Conservation (phyloP, 2,329 filamentous ascomycete species). For the Chrysoporthe puriensis region DNA sequence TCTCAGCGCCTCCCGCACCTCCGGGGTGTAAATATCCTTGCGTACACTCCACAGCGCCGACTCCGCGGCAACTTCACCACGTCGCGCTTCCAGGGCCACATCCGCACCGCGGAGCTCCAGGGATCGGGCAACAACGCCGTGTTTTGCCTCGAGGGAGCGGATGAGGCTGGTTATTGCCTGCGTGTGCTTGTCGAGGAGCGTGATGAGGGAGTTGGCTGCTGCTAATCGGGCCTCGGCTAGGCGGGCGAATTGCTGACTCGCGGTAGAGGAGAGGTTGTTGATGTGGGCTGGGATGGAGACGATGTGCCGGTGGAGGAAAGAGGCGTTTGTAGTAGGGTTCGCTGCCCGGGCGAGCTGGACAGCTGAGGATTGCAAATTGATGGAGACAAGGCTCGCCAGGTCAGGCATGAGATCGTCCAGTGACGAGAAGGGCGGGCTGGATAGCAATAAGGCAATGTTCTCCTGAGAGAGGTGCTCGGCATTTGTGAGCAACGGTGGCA, state of each 20-base stretch:
- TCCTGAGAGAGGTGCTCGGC: conserved; percentile 42
- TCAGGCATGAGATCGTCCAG: conserved; percentile 53
- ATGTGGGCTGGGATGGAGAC: conserved; percentile 50
- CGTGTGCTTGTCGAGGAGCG: conserved; percentile 46
- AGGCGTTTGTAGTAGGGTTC: conserved; percentile 55
- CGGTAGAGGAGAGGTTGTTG: conserved; percentile 40
- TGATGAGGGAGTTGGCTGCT: conserved; percentile 42
- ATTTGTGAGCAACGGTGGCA: conserved; percentile 53
- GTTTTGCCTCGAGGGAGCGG: conserved; percentile 58
- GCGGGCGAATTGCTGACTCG: conserved; percentile 37
- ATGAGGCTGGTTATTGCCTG: conserved; percentile 47
- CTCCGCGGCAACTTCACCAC: conserved; percentile 44
- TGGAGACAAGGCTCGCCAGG: conserved; percentile 52
- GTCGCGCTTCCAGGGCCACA: conserved; percentile 48
- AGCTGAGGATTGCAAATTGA: conserved; percentile 53
- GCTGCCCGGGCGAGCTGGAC: conserved; percentile 52
- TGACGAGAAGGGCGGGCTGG: conserved; percentile 52
- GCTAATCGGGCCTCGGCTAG: conserved; percentile 46
- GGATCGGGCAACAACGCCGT: conserved; percentile 54
- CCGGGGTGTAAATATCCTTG: conserved; percentile 50
- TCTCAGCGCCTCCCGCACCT: conserved; percentile 46
- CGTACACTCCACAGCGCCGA: conserved; percentile 41
- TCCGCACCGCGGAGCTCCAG: conserved; percentile 55
- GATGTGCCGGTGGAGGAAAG: conserved; percentile 62
- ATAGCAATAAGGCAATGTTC: conserved; percentile 49